Base-by-base conservation (phyloP, 352 stramenopile genomes). In the Hyaloperonospora arabidopsidis region DNA sequence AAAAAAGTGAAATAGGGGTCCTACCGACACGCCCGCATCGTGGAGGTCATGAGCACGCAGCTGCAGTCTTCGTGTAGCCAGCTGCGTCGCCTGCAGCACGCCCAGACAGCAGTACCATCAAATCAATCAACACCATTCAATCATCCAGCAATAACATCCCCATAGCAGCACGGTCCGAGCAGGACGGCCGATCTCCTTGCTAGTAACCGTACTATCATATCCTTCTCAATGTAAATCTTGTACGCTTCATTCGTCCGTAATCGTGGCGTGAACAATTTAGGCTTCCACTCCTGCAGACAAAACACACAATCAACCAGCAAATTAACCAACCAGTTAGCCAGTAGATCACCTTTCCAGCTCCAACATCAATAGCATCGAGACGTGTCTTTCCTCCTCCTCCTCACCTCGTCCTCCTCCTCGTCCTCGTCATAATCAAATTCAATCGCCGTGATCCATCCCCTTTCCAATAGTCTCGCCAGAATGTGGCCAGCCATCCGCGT, bases 191-290 rank as follows among this genome's bases (percentile, higher is more conserved):
- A 8, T 32, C 4, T 32, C 0, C 4, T 18, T 53, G 29, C 17
- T 53, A 50, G 28, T 36, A 54, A 17, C 54, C 71, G 62, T 72
- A 82, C 80, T 63, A 46, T 65, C 18, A 63, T 62, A 58, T 91
- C 78, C 55, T 91, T 91, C 56, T 89, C 76, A 36, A 91, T 86
- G 72, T 91, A 91, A 54, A 91, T 87, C 41, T 63, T 58, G 53
- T 91, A 91, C 32, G 80, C 80, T 45, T 91, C 78, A 17, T 76
- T 72, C 22, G 80, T 91, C 41, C 66, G 68, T 13, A 91, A 58
- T 11, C 79, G 76, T 21, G 82, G 68, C 18, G 68, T 75, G 47
- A 80, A 91, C 11, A 86, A 45, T 49, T 73, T 78, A 22, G 53
- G 62, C 22, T 76, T 72, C 67, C 76, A 78, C 10, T 72, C 59